phyloP scores from a whole-genome alignment of 2,329 filamentous ascomycete genomes.

The Diaporthe humulicola region DNA sequence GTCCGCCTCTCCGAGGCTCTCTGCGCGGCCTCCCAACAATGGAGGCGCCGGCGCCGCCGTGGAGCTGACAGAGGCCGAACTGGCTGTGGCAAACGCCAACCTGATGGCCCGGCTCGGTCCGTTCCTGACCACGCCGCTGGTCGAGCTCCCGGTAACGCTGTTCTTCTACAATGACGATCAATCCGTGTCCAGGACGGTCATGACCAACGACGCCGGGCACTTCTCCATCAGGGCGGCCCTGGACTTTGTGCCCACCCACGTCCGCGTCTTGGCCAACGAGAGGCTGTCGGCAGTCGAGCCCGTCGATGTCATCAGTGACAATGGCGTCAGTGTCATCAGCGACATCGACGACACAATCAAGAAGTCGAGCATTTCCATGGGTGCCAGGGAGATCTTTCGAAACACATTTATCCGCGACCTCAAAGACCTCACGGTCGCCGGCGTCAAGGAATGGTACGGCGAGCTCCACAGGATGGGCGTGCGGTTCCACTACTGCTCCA shows the following conservation, averaged over 20 bases:
- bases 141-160: constrained; percentile 83
- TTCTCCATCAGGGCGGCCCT: constrained; percentile 85
- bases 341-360: constrained; percentile 99
- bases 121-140: constrained; percentile 88
- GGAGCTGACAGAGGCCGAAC: constrained; percentile 81
- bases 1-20: constrained; percentile 59
- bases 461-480: constrained; percentile 84
- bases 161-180: constrained; percentile 93
- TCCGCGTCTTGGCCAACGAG: constrained; percentile 89
- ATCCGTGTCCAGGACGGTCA: constrained; percentile 86
- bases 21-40: constrained; percentile 53
- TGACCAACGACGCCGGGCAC: constrained; percentile 90
- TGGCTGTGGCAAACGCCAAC: constrained; percentile 85
- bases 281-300: constrained; percentile 84
- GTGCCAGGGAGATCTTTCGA: constrained; percentile 93
- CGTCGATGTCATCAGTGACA: constrained; percentile 81
- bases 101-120: constrained; percentile 89
- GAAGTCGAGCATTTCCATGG: constrained; percentile 88
- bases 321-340: constrained; percentile 91
- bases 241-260: constrained; percentile 91
- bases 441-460: constrained; percentile 91
- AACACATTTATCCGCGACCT: constrained; percentile 95
- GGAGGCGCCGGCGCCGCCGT: constrained; percentile 43
- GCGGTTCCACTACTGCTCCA: constrained; percentile 96
- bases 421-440: constrained; percentile 83